Evolutionary conservation across 306 rosid genomes (phyloP).

Genomic region (Dicorynia guianensis): DNA sequence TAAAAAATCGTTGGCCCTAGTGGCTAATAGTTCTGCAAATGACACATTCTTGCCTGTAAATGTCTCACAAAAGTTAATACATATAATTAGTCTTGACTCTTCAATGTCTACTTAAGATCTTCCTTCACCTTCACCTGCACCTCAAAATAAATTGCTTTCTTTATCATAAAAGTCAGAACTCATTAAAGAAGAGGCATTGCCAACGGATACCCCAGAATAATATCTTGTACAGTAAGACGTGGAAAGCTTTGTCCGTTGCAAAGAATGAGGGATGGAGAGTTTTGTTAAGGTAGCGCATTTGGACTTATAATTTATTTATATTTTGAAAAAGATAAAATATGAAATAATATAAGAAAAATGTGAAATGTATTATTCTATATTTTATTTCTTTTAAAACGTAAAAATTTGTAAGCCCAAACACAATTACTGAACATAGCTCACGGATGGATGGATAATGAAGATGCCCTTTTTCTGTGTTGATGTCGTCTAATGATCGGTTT

Average conservation of each 20-base stretch:
- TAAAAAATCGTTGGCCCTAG: neutral
- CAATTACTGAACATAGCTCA: too few species aligned
- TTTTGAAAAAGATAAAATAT: too few species aligned
- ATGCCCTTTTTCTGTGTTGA: slow-evolving; percentile 3
- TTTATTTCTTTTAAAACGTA: too few species aligned
- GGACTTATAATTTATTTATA: too few species aligned
- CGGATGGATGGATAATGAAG: neutral
- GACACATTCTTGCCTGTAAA: neutral
- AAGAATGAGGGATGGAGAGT: neutral
- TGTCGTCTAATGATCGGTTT: neutral
- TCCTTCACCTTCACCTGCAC: neutral
- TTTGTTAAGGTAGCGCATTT: too few species aligned
- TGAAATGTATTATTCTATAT: too few species aligned
- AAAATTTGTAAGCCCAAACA: too few species aligned
- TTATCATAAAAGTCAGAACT: neutral
- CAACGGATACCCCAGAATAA: neutral
- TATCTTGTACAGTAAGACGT: neutral
- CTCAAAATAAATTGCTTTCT: slow-evolving; percentile 14
- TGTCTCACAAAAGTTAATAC: neutral
- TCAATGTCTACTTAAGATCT: neutral
- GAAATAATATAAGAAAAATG: too few species aligned
- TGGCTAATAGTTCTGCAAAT: neutral
- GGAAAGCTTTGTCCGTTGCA: neutral
- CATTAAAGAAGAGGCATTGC: neutral
- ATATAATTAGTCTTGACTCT: slow-evolving; percentile 1